Evolutionary conservation across 345 rosid species (phyloP).

Genomic region (Abelmoschus esculentus): DNA sequence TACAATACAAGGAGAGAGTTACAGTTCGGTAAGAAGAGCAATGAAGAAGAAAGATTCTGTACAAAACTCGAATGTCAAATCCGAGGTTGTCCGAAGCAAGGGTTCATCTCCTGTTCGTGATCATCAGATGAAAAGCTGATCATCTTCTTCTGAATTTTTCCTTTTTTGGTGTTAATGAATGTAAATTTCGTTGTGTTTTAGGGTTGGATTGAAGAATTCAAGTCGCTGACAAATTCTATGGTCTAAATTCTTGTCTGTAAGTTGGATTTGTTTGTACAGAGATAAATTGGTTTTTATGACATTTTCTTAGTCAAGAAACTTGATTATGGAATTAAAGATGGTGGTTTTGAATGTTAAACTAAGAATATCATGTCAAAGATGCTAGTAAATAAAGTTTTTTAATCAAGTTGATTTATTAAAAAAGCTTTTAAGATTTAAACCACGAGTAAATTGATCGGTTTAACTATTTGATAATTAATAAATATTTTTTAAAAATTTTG

Average conservation of each 20-base stretch:
- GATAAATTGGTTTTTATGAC: not conserved
- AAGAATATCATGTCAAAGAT: no score
- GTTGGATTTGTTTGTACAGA: not conserved
- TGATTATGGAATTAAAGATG: not conserved
- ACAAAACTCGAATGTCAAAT: not conserved
- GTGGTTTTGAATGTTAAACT: not conserved
- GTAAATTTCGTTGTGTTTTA: not conserved
- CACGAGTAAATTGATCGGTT: no score
- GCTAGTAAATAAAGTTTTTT: no score
- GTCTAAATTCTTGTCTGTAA: not conserved
- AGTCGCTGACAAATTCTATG: not conserved
- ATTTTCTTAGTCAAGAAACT: not conserved
- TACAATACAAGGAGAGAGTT: slow-evolving; percentile 16
- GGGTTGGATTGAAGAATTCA: slow-evolving; percentile 2
- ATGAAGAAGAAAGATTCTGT: slow-evolving; percentile 9
- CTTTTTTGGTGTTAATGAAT: not conserved
- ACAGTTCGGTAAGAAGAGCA: slow-evolving; percentile 6
- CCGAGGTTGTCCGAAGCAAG: not conserved
- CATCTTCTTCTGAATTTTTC: not conserved
- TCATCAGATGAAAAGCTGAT: not conserved
- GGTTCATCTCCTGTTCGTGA: slow-evolving; percentile 3
- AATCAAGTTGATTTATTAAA: no score
- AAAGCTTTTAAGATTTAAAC: no score
- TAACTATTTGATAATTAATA: no score
- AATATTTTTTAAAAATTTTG: no score